Percentiles rank a stretch among this genome's conserved stretches.
phyloP scores from a whole-genome alignment of 495 filamentous ascomycete genomes.

The Glonium stellatum region DNA sequence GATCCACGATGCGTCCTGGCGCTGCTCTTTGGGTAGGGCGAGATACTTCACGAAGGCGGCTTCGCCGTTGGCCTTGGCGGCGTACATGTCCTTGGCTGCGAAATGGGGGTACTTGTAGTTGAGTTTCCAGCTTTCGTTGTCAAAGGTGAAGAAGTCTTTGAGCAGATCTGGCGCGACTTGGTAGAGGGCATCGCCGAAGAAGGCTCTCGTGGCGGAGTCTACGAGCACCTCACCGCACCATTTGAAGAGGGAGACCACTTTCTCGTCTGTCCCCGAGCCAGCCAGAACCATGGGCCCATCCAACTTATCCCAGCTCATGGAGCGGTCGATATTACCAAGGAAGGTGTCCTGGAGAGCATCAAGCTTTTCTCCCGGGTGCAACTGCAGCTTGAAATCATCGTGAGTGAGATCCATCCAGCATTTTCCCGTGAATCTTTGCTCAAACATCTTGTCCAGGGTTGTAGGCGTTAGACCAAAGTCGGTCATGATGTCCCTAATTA shows the following conservation, averaged over 20 bases:
- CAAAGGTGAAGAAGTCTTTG: not conserved
- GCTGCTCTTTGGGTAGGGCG: not conserved
- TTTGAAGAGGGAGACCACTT: not conserved
- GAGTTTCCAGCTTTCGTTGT: not conserved
- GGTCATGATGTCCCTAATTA: constrained; percentile 2
- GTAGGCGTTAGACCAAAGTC: constrained; percentile 1
- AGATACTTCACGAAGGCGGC: not conserved
- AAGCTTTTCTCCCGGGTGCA: no score
- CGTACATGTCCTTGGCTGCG: not conserved
- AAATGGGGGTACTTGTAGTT: constrained; percentile 1
- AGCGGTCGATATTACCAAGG: not conserved
- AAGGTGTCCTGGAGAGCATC: constrained; percentile 4
- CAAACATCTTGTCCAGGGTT: constrained; percentile 1
- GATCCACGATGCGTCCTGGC: not conserved
- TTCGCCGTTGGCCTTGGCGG: not conserved
- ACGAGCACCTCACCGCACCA: not conserved
- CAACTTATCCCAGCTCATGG: not conserved
- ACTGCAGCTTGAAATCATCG: no score
- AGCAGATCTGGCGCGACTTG: not conserved
- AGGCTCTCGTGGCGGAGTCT: not conserved
- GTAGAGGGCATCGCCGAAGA: not conserved
- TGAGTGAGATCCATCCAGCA: no score
- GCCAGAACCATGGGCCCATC: not conserved
- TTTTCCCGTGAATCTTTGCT: no score
- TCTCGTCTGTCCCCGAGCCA: not conserved